Evolutionary conservation across 2,329 filamentous ascomycete species (phyloP).

Genomic region (Talaromyces rugulosus): DNA sequence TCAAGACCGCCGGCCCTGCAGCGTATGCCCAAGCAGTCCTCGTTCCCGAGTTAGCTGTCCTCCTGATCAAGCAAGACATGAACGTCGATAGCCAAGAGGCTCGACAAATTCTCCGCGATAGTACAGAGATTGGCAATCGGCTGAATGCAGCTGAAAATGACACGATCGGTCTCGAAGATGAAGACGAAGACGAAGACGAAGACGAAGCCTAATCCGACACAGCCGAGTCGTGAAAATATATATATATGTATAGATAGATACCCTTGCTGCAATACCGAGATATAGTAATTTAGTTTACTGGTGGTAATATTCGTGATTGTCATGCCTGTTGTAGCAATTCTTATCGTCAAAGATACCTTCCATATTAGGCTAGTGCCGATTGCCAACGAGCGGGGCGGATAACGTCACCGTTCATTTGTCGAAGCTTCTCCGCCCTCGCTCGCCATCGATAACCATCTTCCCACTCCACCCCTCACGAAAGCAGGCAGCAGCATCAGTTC

Average conservation of each 20-base stretch:
- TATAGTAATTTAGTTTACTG: neutral
- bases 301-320: neutral
- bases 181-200: conserved; percentile 1
- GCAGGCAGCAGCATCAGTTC: neutral
- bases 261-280: neutral
- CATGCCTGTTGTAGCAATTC: neutral
- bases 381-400: conserved; percentile 1
- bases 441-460: neutral
- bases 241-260: neutral
- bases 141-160: conserved; percentile 63
- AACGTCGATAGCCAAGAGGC: conserved; percentile 41
- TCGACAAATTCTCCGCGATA: conserved; percentile 59
- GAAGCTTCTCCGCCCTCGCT: neutral
- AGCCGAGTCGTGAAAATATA: neutral
- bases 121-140: conserved; percentile 62
- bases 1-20: conserved; percentile 63
- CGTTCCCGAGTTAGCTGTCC: conserved; percentile 63
- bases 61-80: conserved; percentile 59
- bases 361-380: neutral
- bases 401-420: neutral
- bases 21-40: conserved; percentile 70
- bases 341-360: neutral
- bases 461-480: neutral
- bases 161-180: conserved; percentile 34
- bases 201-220: neutral